Evolutionary conservation across 164 flowering plant species (phyloP).

Genomic region (Aristolochia californica): DNA sequence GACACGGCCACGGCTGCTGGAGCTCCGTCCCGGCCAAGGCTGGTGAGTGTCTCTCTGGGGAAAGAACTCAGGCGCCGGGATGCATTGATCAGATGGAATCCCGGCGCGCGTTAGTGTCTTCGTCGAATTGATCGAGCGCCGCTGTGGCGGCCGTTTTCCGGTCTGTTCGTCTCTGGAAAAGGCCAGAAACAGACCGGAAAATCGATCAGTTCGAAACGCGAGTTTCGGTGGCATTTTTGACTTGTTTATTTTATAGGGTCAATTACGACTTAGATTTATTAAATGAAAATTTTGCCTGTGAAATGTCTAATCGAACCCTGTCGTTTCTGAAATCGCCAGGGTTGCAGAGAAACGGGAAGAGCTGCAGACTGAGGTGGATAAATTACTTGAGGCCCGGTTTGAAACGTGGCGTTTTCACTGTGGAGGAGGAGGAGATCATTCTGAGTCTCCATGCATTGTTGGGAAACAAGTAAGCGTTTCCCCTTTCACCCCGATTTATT

Average conservation of each 20-base stretch:
- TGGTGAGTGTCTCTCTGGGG: conserved; percentile 27
- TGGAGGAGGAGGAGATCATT: conserved; percentile 58
- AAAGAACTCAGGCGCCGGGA: background rate
- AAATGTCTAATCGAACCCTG: background rate
- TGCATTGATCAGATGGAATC: too few relatives aligned
- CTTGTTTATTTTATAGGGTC: background rate
- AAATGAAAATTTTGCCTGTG: too few relatives aligned
- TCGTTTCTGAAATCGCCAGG: conserved; percentile 23
- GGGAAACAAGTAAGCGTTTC: conserved; percentile 72
- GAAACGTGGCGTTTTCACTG: conserved; percentile 48
- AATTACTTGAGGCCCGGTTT: conserved; percentile 86
- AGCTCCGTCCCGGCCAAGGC: conserved; percentile 64
- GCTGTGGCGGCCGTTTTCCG: too few relatives aligned
- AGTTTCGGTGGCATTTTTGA: background rate
- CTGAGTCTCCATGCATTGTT: conserved; percentile 48
- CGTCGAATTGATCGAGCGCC: too few relatives aligned
- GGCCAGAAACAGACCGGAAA: too few relatives aligned
- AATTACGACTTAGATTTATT: background rate
- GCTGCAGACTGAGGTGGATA: conserved; percentile 88
- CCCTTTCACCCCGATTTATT: background rate
- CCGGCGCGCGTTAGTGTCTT: too few relatives aligned
- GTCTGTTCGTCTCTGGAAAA: too few relatives aligned
- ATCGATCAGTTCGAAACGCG: background rate
- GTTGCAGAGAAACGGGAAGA: conserved; percentile 81
- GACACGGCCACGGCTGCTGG: conserved; percentile 79